These are phyloP conservation scores for Cairneyella variabilis DNA, from an alignment of 495 filamentous ascomycete species.

Conservation along the genomic window DNA sequence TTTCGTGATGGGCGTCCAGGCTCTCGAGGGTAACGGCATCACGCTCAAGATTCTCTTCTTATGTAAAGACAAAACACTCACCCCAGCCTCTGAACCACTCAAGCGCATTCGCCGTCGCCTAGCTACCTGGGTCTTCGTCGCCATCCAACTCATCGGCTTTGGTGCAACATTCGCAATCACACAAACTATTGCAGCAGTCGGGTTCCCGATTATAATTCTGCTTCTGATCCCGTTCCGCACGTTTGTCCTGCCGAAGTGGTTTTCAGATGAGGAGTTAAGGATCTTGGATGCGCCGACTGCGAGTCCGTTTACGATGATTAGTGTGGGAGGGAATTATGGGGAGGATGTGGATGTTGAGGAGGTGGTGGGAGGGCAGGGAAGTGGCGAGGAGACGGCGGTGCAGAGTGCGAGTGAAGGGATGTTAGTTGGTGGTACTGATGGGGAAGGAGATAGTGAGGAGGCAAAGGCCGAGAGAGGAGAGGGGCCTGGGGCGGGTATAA, in stretches of 20 bases:
- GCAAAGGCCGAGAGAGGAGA: slow-evolving; percentile 32
- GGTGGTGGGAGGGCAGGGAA: not conserved
- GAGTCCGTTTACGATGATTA: slow-evolving; percentile 81
- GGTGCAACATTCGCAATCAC: slow-evolving; percentile 90
- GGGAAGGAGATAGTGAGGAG: slow-evolving; percentile 28
- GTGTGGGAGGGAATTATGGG: slow-evolving; percentile 68
- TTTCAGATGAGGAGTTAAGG: slow-evolving; percentile 63
- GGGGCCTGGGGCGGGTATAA: slow-evolving; percentile 9
- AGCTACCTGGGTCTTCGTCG: slow-evolving; percentile 74
- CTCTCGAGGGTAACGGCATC: slow-evolving; percentile 78
- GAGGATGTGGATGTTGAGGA: slow-evolving; percentile 28
- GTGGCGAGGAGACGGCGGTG: slow-evolving; percentile 9
- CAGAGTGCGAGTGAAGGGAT: slow-evolving; percentile 15
- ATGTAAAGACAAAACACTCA: slow-evolving; percentile 60
- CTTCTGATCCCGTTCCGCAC: slow-evolving; percentile 73
- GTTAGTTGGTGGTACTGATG: not conserved
- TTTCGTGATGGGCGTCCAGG: slow-evolving; percentile 89
- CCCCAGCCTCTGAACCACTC: slow-evolving; percentile 62
- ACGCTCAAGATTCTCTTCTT: slow-evolving; percentile 78
- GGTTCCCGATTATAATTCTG: slow-evolving; percentile 87
- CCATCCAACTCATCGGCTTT: slow-evolving; percentile 74
- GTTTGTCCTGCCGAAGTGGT: slow-evolving; percentile 66
- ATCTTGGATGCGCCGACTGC: slow-evolving; percentile 78
- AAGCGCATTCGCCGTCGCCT: slow-evolving; percentile 51
- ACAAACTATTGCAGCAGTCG: slow-evolving; percentile 90